Percentiles rank a stretch among this genome's conserved stretches.
Conservation (phyloP, 2,329 filamentous ascomycete species). For the Penicillium verrucosum region DNA sequence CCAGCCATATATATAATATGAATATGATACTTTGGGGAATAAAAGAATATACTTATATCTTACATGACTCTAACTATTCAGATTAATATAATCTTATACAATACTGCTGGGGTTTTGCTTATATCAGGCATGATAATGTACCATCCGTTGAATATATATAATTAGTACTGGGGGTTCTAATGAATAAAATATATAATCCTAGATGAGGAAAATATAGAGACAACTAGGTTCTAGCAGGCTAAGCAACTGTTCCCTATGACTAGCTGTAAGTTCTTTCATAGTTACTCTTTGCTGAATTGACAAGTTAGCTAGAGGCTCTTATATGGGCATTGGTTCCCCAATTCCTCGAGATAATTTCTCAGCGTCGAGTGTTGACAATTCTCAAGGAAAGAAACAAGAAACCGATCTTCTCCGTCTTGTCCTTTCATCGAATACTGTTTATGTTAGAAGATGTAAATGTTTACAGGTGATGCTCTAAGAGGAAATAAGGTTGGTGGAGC, state of each 20-base stretch:
- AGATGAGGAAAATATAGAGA: background rate
- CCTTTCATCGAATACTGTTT: background rate
- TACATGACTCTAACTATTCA: no score
- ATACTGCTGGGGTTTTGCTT: background rate
- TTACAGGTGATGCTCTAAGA: background rate
- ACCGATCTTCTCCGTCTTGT: background rate
- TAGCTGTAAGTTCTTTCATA: background rate
- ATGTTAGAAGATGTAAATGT: background rate
- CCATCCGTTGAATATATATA: background rate
- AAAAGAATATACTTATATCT: background rate
- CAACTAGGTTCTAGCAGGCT: background rate
- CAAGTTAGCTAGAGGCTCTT: background rate
- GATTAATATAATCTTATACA: background rate
- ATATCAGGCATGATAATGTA: background rate
- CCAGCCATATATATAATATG: background rate
- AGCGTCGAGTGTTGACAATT: background rate
- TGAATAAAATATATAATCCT: background rate
- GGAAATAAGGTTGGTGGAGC: conserved; percentile 3
- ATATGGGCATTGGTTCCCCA: background rate
- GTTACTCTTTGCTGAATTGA: background rate
- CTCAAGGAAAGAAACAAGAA: background rate
- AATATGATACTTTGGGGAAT: background rate
- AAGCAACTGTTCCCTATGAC: no score
- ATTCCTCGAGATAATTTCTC: no score
- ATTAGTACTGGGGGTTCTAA: fast-evolving